Evolutionary conservation across 495 filamentous ascomycete species (phyloP).

Genomic region (Daldinia vernicosa): DNA sequence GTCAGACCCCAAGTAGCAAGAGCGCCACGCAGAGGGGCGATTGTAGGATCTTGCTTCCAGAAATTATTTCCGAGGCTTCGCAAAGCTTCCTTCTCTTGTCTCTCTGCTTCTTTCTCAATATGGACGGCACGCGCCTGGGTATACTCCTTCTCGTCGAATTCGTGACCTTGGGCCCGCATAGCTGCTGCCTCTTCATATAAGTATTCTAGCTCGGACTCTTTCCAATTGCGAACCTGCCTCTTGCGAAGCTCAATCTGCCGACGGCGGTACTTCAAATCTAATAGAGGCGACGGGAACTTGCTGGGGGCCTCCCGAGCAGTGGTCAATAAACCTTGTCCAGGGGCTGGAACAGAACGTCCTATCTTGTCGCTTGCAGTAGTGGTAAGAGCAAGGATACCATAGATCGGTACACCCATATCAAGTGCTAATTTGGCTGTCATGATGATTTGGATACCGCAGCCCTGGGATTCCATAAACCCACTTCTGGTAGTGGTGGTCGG

Average conservation of each 20-base stretch:
- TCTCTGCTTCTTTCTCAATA: constrained; percentile 85
- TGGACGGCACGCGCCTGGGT: constrained; percentile 84
- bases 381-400: constrained; percentile 92
- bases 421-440: constrained; percentile 96
- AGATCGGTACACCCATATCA: constrained; percentile 98
- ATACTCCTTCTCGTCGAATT: constrained; percentile 83
- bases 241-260: constrained; percentile 92
- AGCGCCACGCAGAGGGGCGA: constrained; percentile 92
- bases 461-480: constrained; percentile 99
- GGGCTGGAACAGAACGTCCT: constrained; percentile 94
- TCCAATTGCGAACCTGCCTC: constrained; percentile 93
- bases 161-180: constrained; percentile 80
- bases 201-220: constrained; percentile 92
- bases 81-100: constrained; percentile 91
- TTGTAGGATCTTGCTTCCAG: constrained; percentile 93
- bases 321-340: constrained; percentile 97
- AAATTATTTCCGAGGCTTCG: constrained; percentile 95
- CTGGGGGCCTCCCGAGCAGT: constrained; percentile 89
- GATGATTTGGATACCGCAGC: constrained; percentile 97
- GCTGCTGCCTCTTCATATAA: constrained; percentile 89
- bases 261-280: constrained; percentile 96
- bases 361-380: constrained; percentile 99
- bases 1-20: constrained; percentile 98
- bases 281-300: constrained; percentile 91
- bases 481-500: constrained; percentile 95